Base-by-base conservation (phyloP, 1,284 basidiomycete genomes). In the Papiliotrema nemorosa region DNA sequence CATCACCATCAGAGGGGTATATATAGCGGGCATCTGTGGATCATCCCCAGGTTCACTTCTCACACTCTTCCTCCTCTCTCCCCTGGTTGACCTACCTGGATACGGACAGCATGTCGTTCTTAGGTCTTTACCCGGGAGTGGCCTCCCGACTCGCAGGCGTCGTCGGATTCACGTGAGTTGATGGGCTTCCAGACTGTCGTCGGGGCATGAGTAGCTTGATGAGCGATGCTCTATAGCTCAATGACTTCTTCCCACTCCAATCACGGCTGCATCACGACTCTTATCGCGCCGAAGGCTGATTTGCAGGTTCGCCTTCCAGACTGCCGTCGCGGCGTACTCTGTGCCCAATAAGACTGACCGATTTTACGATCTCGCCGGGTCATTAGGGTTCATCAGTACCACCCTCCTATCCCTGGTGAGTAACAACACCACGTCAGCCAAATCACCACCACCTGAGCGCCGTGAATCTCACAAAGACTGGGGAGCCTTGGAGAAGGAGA, bases 341-440 rank as follows among this genome's bases (percentile, higher is more conserved):
- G 58, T 71, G 26, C 67, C 67, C 9, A 51, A 59, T 7, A 47
- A 71, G 47, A 66, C 64, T 5, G 69, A 71, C 26, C 64, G 61
- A 42, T 66, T 60, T 44, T 71, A 69, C 47, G 69, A 71, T 50
- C 49, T 69, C 9, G 67, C 66, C 4, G 86, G 86, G 14, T 78
- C 83, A 2, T 56, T 82, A 5, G 86, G 85, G n/a, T 87, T 85
- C 76, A 67, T 86, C 26, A 80, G 82, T 3, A 82, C 84, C 0
- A 80, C 82, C 2, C 73, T 81, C 29, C 59, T 83, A 14, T 87
- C 85, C 16, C 71, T 87, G 9, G 58, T 60, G 38, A 50, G 54
- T 63, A 40, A 3, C n/a, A n/a, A n/a, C n/a, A n/a, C n/a, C n/a
- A n/a, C n/a, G n/a, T n/a, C n/a, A n/a, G 14, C 29, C n/a, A n/a